These are phyloP conservation scores for Phenoliferia sp. DNA, from an alignment of 1,284 basidiomycete genomes.

Conservation along the genomic window DNA sequence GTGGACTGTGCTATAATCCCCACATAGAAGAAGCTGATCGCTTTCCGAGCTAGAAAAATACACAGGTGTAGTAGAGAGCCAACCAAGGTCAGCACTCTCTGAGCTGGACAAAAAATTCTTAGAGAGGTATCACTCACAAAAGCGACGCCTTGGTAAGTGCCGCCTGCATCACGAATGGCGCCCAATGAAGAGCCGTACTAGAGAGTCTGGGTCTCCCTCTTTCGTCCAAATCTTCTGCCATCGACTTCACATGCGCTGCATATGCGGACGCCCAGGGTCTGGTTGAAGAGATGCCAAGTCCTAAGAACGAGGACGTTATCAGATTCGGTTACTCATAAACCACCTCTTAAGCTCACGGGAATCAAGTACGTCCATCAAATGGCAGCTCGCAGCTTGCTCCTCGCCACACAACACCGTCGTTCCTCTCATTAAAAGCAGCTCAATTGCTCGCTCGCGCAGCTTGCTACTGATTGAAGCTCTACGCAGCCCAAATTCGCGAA, in stretches of 20 bases:
- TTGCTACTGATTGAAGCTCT: slow-evolving; percentile 12
- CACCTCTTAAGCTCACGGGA: background rate
- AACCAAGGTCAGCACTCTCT: background rate
- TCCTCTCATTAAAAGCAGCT: slow-evolving; percentile 23
- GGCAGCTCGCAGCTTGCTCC: slow-evolving; percentile 25
- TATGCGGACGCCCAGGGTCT: background rate
- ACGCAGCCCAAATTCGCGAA: slow-evolving; percentile 16
- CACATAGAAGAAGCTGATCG: background rate
- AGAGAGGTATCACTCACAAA: too few relatives aligned
- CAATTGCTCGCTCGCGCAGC: slow-evolving; percentile 15
- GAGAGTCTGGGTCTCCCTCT: background rate
- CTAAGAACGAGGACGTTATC: too few relatives aligned
- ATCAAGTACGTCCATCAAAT: slow-evolving; percentile 31
- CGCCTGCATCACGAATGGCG: background rate
- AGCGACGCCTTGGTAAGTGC: background rate
- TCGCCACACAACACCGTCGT: slow-evolving; percentile 18
- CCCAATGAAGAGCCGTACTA: background rate
- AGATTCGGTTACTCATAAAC: background rate
- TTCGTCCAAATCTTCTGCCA: background rate
- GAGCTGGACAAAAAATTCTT: too few relatives aligned
- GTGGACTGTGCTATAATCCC: background rate
- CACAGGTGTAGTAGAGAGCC: background rate
- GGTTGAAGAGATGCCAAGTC: background rate
- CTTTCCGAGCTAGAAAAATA: background rate
- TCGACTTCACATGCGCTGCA: background rate